Base-by-base conservation (phyloP, 495 filamentous ascomycete species). In the Usnea hakonensis region DNA sequence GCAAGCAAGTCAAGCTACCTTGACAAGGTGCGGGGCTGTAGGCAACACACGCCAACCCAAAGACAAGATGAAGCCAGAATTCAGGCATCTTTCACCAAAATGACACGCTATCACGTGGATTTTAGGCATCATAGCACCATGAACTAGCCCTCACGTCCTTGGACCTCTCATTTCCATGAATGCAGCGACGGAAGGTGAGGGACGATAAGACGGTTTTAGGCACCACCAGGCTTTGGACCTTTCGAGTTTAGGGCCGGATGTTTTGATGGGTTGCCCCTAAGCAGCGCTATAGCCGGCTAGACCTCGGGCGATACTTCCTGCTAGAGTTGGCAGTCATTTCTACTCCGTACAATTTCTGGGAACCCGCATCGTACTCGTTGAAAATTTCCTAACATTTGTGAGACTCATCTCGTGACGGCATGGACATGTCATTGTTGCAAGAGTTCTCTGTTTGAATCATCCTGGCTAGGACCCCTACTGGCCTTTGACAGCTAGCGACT, bases 51-150 rank as follows among this genome's bases (percentile, higher is more conserved):
- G 19, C 36, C 52, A 21, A n/a, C 16, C 33, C 35, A 17, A 8
- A 26, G 19, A 21, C 32, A 0, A n/a, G 33, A 23, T 60, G 19
- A 17, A 19, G 11, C 7, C 48, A 43, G 52, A 7, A 16, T 19
- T 30, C 11, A 62, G 60, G 60, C 60, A 62, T 35, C 28, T 10
- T 23, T 19, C 60, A 44, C 60, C 35, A 62, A 35, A 46, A 4
- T 56, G 5, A 6, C 60, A 37, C 37, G 52, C 37, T 57, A 38
- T 44, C 52, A 62, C 60, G 38, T 62, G 50, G 16, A 11, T 30
- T 41, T 1, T 0, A 61, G 46, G 58, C 46, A n/a, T n/a, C n/a
- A n/a, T n/a, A n/a, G n/a, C n/a, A n/a, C n/a, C n/a, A n/a, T n/a
- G n/a, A n/a, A n/a, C n/a, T n/a, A 28, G 3, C 11, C 21, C 23